Base-by-base conservation (phyloP, 2,329 filamentous ascomycete genomes). In the Aspergillus felis region DNA sequence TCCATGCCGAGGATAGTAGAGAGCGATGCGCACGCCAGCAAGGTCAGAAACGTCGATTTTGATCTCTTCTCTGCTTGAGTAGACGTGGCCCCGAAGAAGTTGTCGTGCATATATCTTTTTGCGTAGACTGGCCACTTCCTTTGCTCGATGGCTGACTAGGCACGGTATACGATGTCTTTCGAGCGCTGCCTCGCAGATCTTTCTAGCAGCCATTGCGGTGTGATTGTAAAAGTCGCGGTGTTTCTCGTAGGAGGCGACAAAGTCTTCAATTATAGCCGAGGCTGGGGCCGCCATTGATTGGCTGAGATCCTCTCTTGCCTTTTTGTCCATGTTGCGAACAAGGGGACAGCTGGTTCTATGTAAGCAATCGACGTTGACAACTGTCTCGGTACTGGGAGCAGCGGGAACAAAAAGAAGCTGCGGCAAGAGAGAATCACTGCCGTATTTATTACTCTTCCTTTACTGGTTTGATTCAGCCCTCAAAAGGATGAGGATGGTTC, bases 31-130 rank as follows among this genome's bases (percentile, higher is more conserved):
- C 17, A 64, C 60, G 5, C 60, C 57, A 12, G 56, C 55, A 7
- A 62, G 44, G 32, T 63, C 61, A 20, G 42, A 44, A 10, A 64
- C 56, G 20, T 60, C 57, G n/a, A 51, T 27, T 47, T 42, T 28
- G 27, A 64, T 60, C 3, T 58, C 58, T 9, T 55, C 53, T 24
- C 42, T 29, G 38, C 22, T 25, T 42, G 38, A 6, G 42, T 57
- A 59, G 10, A 20, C 46, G 3, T 22, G 20, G 4, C 22, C 14
- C 2, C 57, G 50, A 12, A 9, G 25, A 9, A 49, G 28, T 20
- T 51, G 27, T 28, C 54, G 46, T 24, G 50, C 22, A 27, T 44
- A 29, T 9, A 55, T 27, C 48, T 55, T 56, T 9, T 7, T 51
- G 44, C 42, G 17, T 25, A 57, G 46, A 22, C 56, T 54, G 1